Conservation (phyloP, 2,329 filamentous ascomycete genomes). For the Cytospora mali region DNA sequence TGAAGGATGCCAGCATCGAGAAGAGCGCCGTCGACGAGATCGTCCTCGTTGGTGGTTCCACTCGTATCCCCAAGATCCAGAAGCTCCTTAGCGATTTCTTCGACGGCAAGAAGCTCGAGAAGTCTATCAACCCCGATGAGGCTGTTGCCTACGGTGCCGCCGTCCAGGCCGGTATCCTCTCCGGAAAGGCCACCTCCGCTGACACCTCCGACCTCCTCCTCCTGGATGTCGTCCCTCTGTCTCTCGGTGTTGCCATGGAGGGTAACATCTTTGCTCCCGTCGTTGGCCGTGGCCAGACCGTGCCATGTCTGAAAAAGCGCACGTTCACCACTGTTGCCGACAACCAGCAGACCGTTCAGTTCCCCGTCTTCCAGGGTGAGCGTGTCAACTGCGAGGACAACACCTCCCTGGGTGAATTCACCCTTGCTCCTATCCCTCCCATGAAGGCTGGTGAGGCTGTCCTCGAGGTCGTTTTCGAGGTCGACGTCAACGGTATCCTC, state of each 20-base stretch:
- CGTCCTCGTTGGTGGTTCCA: conserved; percentile 97
- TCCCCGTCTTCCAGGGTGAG: conserved; percentile 91
- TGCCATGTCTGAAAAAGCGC: conserved; percentile 80
- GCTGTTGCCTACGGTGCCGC: conserved; percentile 98
- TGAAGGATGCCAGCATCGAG: conserved; percentile 87
- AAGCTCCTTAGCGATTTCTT: conserved; percentile 99
- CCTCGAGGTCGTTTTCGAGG: conserved; percentile 97
- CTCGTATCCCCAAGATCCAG: conserved; percentile 98
- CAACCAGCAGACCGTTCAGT: conserved; percentile 80
- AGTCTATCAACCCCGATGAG: conserved; percentile 99
- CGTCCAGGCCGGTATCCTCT: conserved; percentile 98
- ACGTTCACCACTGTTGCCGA: conserved; percentile 88
- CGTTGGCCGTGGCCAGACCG: conserved; percentile 76
- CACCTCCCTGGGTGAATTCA: conserved; percentile 97
- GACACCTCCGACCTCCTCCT: conserved; percentile 94
- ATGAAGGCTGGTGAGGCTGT: conserved; percentile 94
- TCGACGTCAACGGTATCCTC: conserved; percentile 99
- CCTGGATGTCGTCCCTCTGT: conserved; percentile 93
- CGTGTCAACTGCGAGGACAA: conserved; percentile 98
- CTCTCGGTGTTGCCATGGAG: conserved; percentile 99
- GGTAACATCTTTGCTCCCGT: conserved; percentile 96
- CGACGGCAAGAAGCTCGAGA: conserved; percentile 99
- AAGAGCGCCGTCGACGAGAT: conserved; percentile 97
- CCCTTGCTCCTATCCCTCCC: conserved; percentile 83
- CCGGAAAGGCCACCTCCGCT: conserved; percentile 93